Conservation (phyloP, 2,329 filamentous ascomycete species). For the Calonectria ilicicola region DNA sequence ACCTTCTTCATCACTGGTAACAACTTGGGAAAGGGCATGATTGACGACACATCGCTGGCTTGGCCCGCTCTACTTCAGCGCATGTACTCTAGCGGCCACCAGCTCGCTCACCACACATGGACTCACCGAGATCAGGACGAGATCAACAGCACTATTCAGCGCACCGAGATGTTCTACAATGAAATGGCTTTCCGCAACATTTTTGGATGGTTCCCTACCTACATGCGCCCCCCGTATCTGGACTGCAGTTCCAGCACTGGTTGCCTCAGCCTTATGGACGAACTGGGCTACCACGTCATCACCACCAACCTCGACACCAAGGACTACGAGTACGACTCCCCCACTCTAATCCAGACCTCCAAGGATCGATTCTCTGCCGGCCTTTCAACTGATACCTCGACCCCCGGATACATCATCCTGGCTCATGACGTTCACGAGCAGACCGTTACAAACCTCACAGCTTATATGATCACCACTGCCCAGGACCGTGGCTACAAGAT, state of each 20-base stretch:
- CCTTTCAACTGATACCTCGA: constrained; percentile 46
- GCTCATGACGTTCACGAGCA: constrained; percentile 63
- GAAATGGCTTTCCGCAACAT: constrained; percentile 57
- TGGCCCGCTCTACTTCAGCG: constrained; percentile 53
- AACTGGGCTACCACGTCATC: constrained; percentile 66
- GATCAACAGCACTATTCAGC: constrained; percentile 45
- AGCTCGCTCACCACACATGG: constrained; percentile 59
- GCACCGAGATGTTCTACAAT: constrained; percentile 54
- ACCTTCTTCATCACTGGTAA: constrained; percentile 57
- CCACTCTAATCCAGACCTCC: constrained; percentile 60
- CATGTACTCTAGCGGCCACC: constrained; percentile 56
- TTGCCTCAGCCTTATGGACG: constrained; percentile 49
- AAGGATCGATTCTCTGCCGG: constrained; percentile 50
- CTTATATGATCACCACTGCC: constrained; percentile 57
- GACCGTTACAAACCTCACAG: constrained; percentile 54
- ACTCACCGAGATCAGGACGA: constrained; percentile 55
- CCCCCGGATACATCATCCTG: constrained; percentile 61
- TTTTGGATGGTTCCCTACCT: constrained; percentile 53
- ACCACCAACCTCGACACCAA: constrained; percentile 71
- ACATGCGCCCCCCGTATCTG: constrained; percentile 58
- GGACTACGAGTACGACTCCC: constrained; percentile 65
- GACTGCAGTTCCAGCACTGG: constrained; percentile 52
- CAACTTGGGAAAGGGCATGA: constrained; percentile 52
- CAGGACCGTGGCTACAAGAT: constrained; percentile 54
- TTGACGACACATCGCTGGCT: constrained; percentile 49